Conservation (phyloP, 306 rosid species). For the Dryas alaskensis region DNA sequence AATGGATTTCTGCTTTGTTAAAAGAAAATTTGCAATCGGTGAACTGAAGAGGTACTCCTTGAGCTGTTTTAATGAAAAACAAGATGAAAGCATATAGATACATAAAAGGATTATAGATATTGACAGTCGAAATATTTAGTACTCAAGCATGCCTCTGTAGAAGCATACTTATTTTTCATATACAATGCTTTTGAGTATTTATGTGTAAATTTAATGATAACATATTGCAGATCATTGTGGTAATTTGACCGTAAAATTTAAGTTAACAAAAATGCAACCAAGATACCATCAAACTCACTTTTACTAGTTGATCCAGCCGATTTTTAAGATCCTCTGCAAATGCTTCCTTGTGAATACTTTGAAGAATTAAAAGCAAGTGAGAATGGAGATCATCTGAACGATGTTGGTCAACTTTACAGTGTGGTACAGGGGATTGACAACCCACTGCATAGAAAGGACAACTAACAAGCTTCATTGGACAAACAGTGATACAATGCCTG, state of each 20-base stretch:
- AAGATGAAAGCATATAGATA: not conserved
- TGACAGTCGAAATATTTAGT: not conserved
- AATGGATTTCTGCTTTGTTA: not conserved
- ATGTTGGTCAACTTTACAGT: slow-evolving; percentile 55
- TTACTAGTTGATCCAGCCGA: slow-evolving; percentile 51
- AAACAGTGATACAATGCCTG: slow-evolving; percentile 75
- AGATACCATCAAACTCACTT: slow-evolving; percentile 38
- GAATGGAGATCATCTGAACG: slow-evolving; percentile 40
- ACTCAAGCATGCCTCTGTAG: not conserved
- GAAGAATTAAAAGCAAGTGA: slow-evolving; percentile 60
- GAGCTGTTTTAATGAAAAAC: not conserved
- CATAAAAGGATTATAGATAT: not conserved
- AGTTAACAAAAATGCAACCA: not conserved
- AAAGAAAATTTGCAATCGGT: not conserved
- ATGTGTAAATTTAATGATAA: not conserved
- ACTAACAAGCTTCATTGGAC: slow-evolving; percentile 84
- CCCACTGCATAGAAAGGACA: slow-evolving; percentile 80
- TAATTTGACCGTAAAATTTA: not conserved
- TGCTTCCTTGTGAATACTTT: slow-evolving; percentile 51
- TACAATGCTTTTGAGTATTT: not conserved
- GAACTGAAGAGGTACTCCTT: not conserved
- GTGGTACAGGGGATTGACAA: slow-evolving; percentile 57
- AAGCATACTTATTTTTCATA: not conserved
- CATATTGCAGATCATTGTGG: not conserved
- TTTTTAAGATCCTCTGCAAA: slow-evolving; percentile 46